Percentiles rank a stretch among this genome's conserved stretches.
Evolutionary conservation across 257 asterid genomes (phyloP).

Genomic region (Linderniella brevidens): DNA sequence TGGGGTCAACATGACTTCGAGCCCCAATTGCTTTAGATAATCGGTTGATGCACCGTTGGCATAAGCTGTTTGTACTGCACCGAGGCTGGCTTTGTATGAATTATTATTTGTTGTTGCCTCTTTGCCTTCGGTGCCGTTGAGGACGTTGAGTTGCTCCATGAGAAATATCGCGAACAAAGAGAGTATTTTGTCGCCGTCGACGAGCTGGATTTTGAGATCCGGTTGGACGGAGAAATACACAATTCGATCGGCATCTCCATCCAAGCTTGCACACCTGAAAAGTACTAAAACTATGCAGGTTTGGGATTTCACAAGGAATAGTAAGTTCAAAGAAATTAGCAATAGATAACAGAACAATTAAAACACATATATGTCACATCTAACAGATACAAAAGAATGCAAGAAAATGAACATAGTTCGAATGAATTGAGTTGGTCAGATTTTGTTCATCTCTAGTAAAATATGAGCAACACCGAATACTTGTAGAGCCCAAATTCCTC

Average conservation of each 20-base stretch:
- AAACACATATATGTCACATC: not conserved
- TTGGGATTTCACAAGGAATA: conserved; percentile 17
- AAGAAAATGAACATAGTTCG: too few relatives aligned
- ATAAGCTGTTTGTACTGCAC: conserved; percentile 89
- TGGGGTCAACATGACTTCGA: conserved; percentile 68
- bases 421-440: not conserved
- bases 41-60: conserved; percentile 94
- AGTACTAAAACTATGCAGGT: conserved; percentile 24
- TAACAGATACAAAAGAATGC: too few relatives aligned
- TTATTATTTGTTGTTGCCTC: conserved; percentile 18
- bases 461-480: too few relatives aligned
- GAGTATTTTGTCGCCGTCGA: conserved; percentile 94
- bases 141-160: conserved; percentile 50
- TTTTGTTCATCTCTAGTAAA: not conserved
- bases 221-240: conserved; percentile 60
- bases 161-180: conserved; percentile 76
- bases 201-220: conserved; percentile 57
- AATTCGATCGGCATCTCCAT: conserved; percentile 94
- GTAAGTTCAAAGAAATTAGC: too few relatives aligned
- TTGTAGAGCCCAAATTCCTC: too few relatives aligned
- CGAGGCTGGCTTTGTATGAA: conserved; percentile 32
- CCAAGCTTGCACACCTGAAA: conserved; percentile 96
- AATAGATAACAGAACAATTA: not conserved
- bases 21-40: conserved; percentile 62
- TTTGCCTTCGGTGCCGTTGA: conserved; percentile 24